These are phyloP conservation scores for Coemansia sp. DNA, from an alignment of 192 early-diverging fungal species.

Conservation along the genomic window DNA sequence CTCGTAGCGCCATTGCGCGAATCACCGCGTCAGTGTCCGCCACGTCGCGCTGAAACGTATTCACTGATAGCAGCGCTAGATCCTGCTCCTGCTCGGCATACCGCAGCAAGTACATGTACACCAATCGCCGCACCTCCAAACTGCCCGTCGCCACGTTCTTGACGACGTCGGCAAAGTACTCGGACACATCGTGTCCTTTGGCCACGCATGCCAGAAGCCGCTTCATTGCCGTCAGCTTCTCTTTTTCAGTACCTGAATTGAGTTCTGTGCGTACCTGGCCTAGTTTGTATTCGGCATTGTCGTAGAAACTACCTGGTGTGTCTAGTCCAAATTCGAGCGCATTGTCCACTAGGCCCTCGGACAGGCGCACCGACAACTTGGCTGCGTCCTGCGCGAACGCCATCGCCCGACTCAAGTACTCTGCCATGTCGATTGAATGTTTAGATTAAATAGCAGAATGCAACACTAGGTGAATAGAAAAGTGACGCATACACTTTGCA, in stretches of 20 bases:
- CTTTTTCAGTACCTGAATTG: conserved; percentile 83
- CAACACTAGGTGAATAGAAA: too few species aligned
- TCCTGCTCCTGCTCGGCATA: conserved; percentile 98
- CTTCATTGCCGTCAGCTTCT: conserved; percentile 91
- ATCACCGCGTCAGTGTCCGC: conserved; percentile 91
- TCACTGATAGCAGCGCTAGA: conserved; percentile 90
- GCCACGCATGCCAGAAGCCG: conserved; percentile 89
- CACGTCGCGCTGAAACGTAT: conserved; percentile 97
- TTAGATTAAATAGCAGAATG: not conserved
- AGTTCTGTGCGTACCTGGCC: conserved; percentile 71
- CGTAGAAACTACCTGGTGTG: conserved; percentile 79
- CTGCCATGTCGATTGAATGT: conserved; percentile 44
- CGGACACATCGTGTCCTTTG: conserved; percentile 85
- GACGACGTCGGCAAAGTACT: conserved; percentile 92
- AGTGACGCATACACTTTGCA: too few species aligned
- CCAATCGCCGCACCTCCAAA: conserved; percentile 88
- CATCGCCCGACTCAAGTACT: conserved; percentile 66
- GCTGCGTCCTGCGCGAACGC: conserved; percentile 76
- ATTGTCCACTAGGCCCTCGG: conserved; percentile 84
- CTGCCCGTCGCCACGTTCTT: conserved; percentile 94
- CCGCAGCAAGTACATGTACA: conserved; percentile 93
- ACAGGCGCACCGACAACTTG: conserved; percentile 74
- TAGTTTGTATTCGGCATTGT: conserved; percentile 86
- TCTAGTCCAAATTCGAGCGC: conserved; percentile 83
- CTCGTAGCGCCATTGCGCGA: conserved; percentile 91